Evolutionary conservation across 2,329 filamentous ascomycete genomes (phyloP).

Genomic region (Rutstroemia sp.): DNA sequence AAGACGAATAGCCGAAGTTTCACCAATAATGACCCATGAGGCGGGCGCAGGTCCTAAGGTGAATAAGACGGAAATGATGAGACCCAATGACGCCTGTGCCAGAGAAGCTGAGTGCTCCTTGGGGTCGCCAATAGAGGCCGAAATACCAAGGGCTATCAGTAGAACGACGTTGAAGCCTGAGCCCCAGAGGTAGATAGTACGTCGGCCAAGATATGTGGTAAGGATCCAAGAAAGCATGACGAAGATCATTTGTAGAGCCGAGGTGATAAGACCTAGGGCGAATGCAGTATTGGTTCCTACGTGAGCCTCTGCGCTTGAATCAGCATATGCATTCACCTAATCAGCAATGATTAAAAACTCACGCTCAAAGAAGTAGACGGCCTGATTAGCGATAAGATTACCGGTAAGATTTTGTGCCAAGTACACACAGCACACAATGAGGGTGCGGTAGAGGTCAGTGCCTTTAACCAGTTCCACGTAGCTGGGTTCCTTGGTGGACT

Average conservation of each 20-base stretch:
- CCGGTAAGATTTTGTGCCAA: slow-evolving; percentile 53
- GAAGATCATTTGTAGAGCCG: slow-evolving; percentile 52
- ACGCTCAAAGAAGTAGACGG: slow-evolving; percentile 49
- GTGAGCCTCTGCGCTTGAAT: slow-evolving; percentile 48
- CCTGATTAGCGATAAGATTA: slow-evolving; percentile 56
- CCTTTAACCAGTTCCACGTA: slow-evolving; percentile 47
- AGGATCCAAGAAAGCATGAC: slow-evolving; percentile 63
- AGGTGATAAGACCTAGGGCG: slow-evolving; percentile 56
- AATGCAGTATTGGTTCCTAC: slow-evolving; percentile 48
- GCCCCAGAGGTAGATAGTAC: slow-evolving; percentile 58
- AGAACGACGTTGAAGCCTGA: slow-evolving; percentile 45
- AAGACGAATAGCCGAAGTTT: slow-evolving; percentile 58
- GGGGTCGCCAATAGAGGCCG: slow-evolving; percentile 40
- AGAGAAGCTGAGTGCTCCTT: slow-evolving; percentile 40
- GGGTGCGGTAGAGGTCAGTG: slow-evolving; percentile 45
- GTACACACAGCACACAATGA: slow-evolving; percentile 52
- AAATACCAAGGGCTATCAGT: slow-evolving; percentile 51
- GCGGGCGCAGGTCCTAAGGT: slow-evolving; percentile 54
- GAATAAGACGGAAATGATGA: slow-evolving; percentile 60
- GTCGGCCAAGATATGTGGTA: slow-evolving; percentile 54
- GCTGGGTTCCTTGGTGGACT: slow-evolving; percentile 38
- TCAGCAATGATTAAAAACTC: slow-evolving; percentile 13
- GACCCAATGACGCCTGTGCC: slow-evolving; percentile 54
- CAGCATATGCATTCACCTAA: slow-evolving; percentile 18
- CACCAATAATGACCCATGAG: slow-evolving; percentile 60